Base-by-base conservation (phyloP, 345 rosid genomes). In the Gynandropsis gynandra region DNA sequence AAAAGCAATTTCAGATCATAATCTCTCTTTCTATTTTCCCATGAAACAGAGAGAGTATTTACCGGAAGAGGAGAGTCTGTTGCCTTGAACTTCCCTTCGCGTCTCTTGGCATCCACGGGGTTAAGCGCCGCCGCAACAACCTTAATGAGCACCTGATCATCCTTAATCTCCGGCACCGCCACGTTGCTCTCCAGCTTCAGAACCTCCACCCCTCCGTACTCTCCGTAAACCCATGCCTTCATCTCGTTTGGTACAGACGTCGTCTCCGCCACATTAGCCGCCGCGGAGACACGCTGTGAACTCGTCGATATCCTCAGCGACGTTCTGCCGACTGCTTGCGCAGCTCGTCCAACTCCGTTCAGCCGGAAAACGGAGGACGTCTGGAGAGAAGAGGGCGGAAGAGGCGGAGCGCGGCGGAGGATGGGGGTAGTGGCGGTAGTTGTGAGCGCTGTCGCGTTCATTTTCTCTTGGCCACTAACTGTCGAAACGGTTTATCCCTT, bases 31-130 rank as follows among this genome's bases (percentile, higher is more conserved):
- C 18, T 34, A 13, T 29, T 9, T 36, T 36, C 9, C 11, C 4
- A 1, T 16, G 0, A 44, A 3, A 47, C 29, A 58, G 40, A 7
- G 12, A 16, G 9, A 7, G 16, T 0, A 21, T 8, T 49, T 81
- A 89, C 90, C 75, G 95, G 92, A 20, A 86, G 92, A 62, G 79
- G 85, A 46, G 87, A 86, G 72, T 89, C 98, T 0, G 96, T 81
- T 63, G 96, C 85, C 78, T 90, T 84, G 66, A 90, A 90, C 50
- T 87, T 90, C n/a, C 96, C 95, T 75, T 75, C 87, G 52, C 89
- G 74, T 56, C 96, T 63, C 61, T 87, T 87, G 7, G 65, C 80
- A 57, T 90, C 98, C 45, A 90, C 98, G 18, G 93, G 98, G 59
- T 90, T 90, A 55, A 90, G 89, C 50, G 82, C 98, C 27, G 89